Base-by-base conservation (phyloP, 2,329 filamentous ascomycete genomes). In the Cylindrodendrum hubeiense region DNA sequence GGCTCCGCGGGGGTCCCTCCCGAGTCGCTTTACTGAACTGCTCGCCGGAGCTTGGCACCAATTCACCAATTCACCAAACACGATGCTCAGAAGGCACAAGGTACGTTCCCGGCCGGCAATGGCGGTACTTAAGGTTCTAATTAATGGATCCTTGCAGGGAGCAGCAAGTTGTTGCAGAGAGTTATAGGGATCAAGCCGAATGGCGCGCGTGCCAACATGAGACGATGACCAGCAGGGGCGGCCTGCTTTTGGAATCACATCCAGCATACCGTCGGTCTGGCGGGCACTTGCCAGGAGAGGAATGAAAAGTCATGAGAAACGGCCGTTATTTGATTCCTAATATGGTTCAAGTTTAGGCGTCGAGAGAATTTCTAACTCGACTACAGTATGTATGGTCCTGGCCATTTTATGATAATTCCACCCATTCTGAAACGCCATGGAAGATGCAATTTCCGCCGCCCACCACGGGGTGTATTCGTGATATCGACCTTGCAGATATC, bases 351-450 rank as follows among this genome's bases (percentile, higher is more conserved):
- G 54, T 43, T 47, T 7, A 53, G 49, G 19, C 34, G 60, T n/a
- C 43, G 53, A 57, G 50, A 22, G n/a, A 43, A 22, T 49, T 30
- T 60, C 19, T 43, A 56, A 39, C 62, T 53, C 41, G 28, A 55
- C 60, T 52, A 37, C 10, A 41, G 60, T 58, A 53, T 34, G 37
- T 58, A 52, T 63, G 49, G 60, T 58, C 60, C 26, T 30, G 33
- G 41, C 60, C 54, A 46, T 58, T 63, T 47, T 55, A 56, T 55
- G 46, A 41, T 57, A 53, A 63, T 63, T 63, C 66, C 60, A 46
- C 50, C 60, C 51, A 67, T 70, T 71, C 67, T 71, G 71, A 70
- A 76, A 76, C 75, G 75, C 75, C 75, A 55, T 66, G 67, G 65
- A 64, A 69, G 59, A 73, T 73, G 74, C 70, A 74, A 67, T 60